Evolutionary conservation across 169 alveolate genomes (phyloP).

Genomic region (Perkinsus olseni): DNA sequence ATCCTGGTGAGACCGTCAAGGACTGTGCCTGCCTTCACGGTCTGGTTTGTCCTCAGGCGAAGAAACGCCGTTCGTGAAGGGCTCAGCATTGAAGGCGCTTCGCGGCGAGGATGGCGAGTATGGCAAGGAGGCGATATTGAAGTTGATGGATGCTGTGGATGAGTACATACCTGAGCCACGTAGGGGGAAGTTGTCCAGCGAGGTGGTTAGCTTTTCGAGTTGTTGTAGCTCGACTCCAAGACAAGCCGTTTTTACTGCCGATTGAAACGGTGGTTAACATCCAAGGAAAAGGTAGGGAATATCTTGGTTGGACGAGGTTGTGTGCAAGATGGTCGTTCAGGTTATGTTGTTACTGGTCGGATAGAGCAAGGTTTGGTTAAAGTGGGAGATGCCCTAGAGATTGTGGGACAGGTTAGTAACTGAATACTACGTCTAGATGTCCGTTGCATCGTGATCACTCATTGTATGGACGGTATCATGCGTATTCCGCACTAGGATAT

Average conservation of each 20-base stretch:
- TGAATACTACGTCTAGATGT: too few relatives aligned
- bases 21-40: too few relatives aligned
- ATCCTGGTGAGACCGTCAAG: slow-evolving; percentile 54
- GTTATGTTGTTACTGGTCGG: slow-evolving; percentile 87
- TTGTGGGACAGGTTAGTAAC: slow-evolving; percentile 59
- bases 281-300: slow-evolving; percentile 66
- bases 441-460: too few relatives aligned
- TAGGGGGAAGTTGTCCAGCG: not conserved
- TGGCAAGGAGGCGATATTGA: slow-evolving; percentile 53
- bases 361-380: slow-evolving; percentile 84
- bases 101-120: slow-evolving; percentile 47
- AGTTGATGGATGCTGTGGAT: slow-evolving; percentile 78
- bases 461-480: too few relatives aligned
- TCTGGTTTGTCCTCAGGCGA: slow-evolving; percentile 56
- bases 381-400: slow-evolving; percentile 77
- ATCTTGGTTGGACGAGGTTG: not conserved
- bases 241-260: slow-evolving; percentile 76
- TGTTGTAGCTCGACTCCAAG: slow-evolving; percentile 66
- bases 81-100: slow-evolving; percentile 84
- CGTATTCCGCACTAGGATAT: too few relatives aligned
- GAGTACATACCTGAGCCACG: slow-evolving; percentile 35
- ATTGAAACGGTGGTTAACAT: slow-evolving; percentile 71
- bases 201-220: not conserved
- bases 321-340: not conserved
- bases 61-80: slow-evolving; percentile 72